These are phyloP conservation scores for Lepidium africanum DNA, from an alignment of 345 rosid genomes.

Conservation along the genomic window DNA sequence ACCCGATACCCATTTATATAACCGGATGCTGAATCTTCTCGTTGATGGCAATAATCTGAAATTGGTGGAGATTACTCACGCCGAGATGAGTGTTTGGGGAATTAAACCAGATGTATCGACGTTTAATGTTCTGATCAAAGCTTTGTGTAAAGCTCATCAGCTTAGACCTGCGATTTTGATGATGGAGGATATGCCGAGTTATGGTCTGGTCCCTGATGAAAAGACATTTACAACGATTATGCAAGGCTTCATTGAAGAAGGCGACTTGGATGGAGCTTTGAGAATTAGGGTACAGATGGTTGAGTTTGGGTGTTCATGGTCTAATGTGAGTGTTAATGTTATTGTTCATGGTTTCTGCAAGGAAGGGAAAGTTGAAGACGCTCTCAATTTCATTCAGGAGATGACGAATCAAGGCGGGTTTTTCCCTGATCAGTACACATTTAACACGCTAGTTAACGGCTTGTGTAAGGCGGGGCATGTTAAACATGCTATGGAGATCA, in stretches of 20 bases:
- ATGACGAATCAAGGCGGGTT: conserved; percentile 57
- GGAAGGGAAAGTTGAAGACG: conserved; percentile 64
- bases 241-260: conserved; percentile 84
- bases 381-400: conserved; percentile 56
- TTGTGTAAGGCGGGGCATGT: conserved; percentile 75
- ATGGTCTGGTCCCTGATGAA: conserved; percentile 71
- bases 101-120: conserved; percentile 75
- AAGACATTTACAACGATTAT: conserved; percentile 77
- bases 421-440: conserved; percentile 69
- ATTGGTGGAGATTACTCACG: conserved; percentile 61
- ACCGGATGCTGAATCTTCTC: conserved; percentile 67
- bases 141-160: conserved; percentile 82
- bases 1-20: conserved; percentile 58
- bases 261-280: conserved; percentile 68
- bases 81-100: conserved; percentile 47
- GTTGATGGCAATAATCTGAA: conserved; percentile 72
- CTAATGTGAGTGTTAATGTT: conserved; percentile 69
- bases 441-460: conserved; percentile 75
- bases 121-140: conserved; percentile 73
- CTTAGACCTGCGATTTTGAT: conserved; percentile 72
- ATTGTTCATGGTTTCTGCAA: conserved; percentile 83
- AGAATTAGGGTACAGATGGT: conserved; percentile 60
- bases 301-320: conserved; percentile 42
- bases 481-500: conserved; percentile 67
- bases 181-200: conserved; percentile 82